Evolutionary conservation across 805 yeast genomes (phyloP).

Genomic region (Torulaspora gathmanii): DNA sequence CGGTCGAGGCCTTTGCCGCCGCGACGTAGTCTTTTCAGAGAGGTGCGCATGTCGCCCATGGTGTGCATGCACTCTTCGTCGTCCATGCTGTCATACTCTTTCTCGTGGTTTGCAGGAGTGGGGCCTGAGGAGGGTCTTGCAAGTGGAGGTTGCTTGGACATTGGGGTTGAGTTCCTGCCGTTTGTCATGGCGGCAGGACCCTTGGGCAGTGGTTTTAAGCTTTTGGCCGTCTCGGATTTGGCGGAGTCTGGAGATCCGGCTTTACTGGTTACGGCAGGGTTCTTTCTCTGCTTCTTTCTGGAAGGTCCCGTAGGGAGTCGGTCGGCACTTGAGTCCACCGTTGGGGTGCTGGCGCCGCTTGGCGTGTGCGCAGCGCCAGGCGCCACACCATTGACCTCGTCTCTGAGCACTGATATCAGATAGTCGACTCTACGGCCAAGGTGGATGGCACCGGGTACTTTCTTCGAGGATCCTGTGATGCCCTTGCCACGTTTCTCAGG

Average conservation of each 20-base stretch:
- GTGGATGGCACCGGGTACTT: conserved; percentile 89
- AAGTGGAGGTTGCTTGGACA: conserved; percentile 5
- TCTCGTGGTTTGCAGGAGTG: conserved; percentile 19
- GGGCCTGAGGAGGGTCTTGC: conserved; percentile 9
- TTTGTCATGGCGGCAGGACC: conserved; percentile 26
- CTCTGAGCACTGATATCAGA: conserved; percentile 64
- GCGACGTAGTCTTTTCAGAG: conserved; percentile 59
- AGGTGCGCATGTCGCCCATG: conserved; percentile 62
- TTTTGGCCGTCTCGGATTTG: conserved; percentile 17
- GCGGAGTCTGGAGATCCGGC: conserved; percentile 18
- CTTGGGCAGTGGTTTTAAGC: conserved; percentile 28
- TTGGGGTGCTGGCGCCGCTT: conserved; percentile 14
- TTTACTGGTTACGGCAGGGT: conserved; percentile 23
- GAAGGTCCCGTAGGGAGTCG: conserved; percentile 26
- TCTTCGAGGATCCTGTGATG: conserved; percentile 43
- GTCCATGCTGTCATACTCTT: conserved; percentile 75
- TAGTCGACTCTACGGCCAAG: conserved; percentile 89
- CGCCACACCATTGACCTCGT: conserved; percentile 40
- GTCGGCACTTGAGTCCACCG: conserved; percentile 12
- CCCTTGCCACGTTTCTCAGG: conserved; percentile 27
- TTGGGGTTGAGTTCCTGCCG: conserved; percentile 6
- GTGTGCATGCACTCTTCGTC: conserved; percentile 59
- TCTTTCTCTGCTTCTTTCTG: conserved; percentile 30
- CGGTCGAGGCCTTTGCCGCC: conserved; percentile 73
- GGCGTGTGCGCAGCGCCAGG: conserved; percentile 17